Base-by-base conservation (phyloP, 441 rosid genomes). In the Erysimum pusillum region DNA sequence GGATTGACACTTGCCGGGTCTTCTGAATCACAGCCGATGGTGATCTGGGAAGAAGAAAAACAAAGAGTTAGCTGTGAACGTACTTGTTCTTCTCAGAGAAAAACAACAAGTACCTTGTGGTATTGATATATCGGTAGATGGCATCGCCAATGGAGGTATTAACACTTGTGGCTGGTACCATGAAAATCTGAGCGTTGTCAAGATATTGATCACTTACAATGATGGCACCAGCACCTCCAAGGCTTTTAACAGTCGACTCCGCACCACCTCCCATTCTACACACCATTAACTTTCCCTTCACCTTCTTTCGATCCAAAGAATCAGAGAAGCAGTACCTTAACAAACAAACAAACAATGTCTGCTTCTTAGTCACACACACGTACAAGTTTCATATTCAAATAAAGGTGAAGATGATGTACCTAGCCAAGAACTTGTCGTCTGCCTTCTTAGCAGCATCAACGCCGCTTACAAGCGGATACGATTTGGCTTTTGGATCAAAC, bases 121-220 rank as follows among this genome's bases (percentile, higher is more conserved):
- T 82, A 75, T 89, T 89, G 70, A 94, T 88, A 73, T 90, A 92
- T 15, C 74, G 6, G 38, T 86, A 53, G 51, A 94, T 82, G 62
- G 63, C 15, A 38, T 76, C 73, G 5, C 94, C 93, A 22, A 65
- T 76, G 35, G 89, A 81, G 74, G 0, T 60, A 69, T 87, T 89
- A 62, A 91, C 94, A 85, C 87, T 42, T 5, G 98, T 88, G 9
- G 83, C 89, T 0, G 97, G 95, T 25, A 91, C 84, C 97, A 92
- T 94, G 83, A 79, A 94, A 63, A 94, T 82, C 62, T 80, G 85
- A 17, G 98, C 96, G 56, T 86, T 79, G 74, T 94, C 97, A 54
- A 90, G 91, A 79, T 63, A 86, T 35, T 57, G 81, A 22, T 48
- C 77, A 67, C 85, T 85, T 22, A 76, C 87, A 3, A 94, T 9